phyloP scores from a whole-genome alignment of 2,329 filamentous ascomycete genomes.

The Exutisphaerella laricina region DNA sequence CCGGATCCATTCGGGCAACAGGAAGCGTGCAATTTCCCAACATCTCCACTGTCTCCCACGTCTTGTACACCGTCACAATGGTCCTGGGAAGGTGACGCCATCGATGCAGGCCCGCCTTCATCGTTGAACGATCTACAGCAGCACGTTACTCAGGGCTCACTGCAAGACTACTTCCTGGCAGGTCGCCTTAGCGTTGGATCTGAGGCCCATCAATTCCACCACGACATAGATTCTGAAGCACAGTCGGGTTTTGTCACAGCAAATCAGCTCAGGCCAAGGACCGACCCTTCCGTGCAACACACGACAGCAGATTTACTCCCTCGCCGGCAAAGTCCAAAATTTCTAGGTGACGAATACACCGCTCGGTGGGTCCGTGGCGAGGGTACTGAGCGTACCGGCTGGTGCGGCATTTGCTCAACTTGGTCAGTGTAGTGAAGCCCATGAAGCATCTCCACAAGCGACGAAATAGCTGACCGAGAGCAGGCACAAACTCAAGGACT shows the following conservation, averaged over 20 bases:
- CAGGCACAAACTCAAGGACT: conserved; percentile 73
- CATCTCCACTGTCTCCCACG: neutral
- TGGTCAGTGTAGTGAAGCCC: conserved; percentile 55
- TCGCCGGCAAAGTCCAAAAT: conserved; percentile 44
- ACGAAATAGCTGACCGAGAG: neutral
- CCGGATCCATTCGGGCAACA: too few species aligned
- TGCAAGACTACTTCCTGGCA: too few species aligned
- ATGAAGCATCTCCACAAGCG: neutral
- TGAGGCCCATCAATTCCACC: too few species aligned
- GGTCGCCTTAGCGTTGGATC: too few species aligned
- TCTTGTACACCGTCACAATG: neutral
- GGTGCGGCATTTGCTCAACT: conserved; percentile 84
- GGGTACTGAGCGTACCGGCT: conserved; percentile 81
- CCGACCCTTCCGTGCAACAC: neutral
- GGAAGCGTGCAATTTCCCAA: too few species aligned
- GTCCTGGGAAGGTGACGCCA: neutral
- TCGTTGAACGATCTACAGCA: neutral
- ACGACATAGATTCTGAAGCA: too few species aligned
- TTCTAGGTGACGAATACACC: conserved; percentile 76
- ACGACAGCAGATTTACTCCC: conserved; percentile 3
- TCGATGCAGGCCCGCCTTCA: neutral
- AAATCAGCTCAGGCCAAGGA: too few species aligned
- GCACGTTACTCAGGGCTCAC: neutral
- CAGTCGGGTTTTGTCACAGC: too few species aligned
- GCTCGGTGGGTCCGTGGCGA: conserved; percentile 79